phyloP scores from a whole-genome alignment of 352 stramenopile species.

The Phytophthora sansomeana region DNA sequence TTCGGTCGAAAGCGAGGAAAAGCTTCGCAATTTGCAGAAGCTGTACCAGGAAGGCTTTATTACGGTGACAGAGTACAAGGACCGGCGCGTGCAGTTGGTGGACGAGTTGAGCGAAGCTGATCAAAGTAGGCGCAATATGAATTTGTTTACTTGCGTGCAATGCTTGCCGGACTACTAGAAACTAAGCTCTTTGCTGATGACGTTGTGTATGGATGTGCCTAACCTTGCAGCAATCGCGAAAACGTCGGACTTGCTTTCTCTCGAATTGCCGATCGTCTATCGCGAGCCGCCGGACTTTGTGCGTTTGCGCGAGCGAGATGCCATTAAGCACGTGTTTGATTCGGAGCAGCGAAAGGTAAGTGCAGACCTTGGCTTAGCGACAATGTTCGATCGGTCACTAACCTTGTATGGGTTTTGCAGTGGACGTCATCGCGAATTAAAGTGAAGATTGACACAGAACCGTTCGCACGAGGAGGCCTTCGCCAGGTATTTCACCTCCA shows the following conservation, averaged over 20 bases:
- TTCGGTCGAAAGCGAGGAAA: conserved; percentile 54
- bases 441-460: conserved; percentile 76
- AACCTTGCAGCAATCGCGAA: conserved; percentile 56
- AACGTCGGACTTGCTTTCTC: conserved; percentile 62
- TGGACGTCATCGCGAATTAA: conserved; percentile 77
- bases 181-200: conserved; percentile 15
- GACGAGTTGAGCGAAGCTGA: conserved; percentile 64
- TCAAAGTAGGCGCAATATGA: conserved; percentile 52
- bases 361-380: background rate
- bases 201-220: conserved; percentile 6
- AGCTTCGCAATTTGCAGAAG: conserved; percentile 76
- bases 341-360: conserved; percentile 68
- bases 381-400: background rate
- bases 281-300: conserved; percentile 72
- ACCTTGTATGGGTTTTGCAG: conserved; percentile 22
- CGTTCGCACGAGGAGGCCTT: conserved; percentile 67
- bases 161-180: background rate
- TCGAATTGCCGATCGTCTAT: conserved; percentile 66
- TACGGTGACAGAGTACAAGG: conserved; percentile 83
- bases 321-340: conserved; percentile 86
- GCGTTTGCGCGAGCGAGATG: conserved; percentile 63
- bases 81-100: conserved; percentile 69
- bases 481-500: conserved; percentile 80
- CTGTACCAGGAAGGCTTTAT: conserved; percentile 85
- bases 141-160: background rate